A percentile compares a stretch with the other conserved stretches of the same genome.
phyloP scores from a whole-genome alignment of 345 rosid species.

The Eucalyptus virginea region DNA sequence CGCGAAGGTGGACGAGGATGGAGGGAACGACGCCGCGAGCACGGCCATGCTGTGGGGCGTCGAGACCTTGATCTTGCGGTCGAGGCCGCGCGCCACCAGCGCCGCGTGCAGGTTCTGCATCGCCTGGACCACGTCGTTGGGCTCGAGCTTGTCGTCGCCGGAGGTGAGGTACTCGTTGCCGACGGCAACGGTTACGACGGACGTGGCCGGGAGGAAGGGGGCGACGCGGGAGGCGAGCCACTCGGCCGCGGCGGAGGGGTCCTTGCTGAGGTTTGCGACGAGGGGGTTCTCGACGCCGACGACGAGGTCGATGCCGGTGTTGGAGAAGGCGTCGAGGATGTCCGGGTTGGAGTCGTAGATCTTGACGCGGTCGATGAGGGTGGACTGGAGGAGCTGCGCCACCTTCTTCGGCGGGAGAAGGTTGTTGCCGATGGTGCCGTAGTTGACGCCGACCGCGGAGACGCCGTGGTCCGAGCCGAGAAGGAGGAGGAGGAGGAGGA shows the following conservation, averaged over 20 bases:
- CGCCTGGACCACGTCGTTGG: constrained; percentile 29
- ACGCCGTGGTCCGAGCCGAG: not conserved
- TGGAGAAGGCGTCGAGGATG: constrained; percentile 49
- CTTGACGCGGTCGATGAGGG: constrained; percentile 52
- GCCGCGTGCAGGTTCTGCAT: constrained; percentile 50
- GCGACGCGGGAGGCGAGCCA: constrained; percentile 38
- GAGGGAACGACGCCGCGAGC: constrained; percentile 52
- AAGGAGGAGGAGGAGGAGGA: not conserved
- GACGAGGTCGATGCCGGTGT: constrained; percentile 54
- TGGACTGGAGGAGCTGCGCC: constrained; percentile 57
- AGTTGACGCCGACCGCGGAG: constrained; percentile 41
- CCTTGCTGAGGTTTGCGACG: constrained; percentile 32
- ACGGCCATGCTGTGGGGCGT: constrained; percentile 62
- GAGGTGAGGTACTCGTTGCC: constrained; percentile 53
- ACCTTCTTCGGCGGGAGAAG: constrained; percentile 52
- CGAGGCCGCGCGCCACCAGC: constrained; percentile 29
- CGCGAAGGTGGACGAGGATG: constrained; percentile 41
- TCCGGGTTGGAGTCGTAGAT: constrained; percentile 61
- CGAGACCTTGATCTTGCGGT: constrained; percentile 56
- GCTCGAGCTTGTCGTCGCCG: constrained; percentile 22
- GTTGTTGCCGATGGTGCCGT: constrained; percentile 58
- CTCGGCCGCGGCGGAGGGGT: constrained; percentile 27
- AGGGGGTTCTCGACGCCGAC: constrained; percentile 46
- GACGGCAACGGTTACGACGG: constrained; percentile 34
- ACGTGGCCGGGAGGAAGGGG: constrained; percentile 53